Base-by-base conservation (phyloP, 1,284 basidiomycete genomes). In the Ustilago vetiveriae region DNA sequence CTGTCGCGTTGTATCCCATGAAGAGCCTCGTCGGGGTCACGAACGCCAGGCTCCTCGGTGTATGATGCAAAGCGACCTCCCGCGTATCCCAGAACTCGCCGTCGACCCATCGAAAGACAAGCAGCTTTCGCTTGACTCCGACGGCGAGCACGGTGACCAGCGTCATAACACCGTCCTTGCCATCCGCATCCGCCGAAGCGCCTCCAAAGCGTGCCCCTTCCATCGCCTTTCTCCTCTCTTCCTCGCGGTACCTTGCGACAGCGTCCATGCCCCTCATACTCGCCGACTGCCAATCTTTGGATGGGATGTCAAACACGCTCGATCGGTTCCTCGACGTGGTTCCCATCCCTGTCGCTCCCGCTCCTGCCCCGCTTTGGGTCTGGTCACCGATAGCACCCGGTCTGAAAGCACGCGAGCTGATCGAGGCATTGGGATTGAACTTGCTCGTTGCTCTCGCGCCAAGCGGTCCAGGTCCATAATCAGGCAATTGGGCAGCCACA, bases 31-130 rank as follows among this genome's bases (percentile, higher is more conserved):
- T 86, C 4, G 87, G 80, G 48, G 89, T 85, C 55, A 91, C 82
- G 80, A 89, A 94, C 6, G 86, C 86, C 36, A 90, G 88, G 16
- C 85, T 86, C 56, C 92, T 86, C 14, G 94, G 90, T 6, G 92
- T 92, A 79, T 97, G 94, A 3, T 92, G 90, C 6, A 97, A 85
- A 0, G 85, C 70, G 5, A 89, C 84, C 86, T 96, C 92, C 84
- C 88, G 88, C 36, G 86, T 84, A 40, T 89, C 89, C 79, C 90
- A 89, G 38, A 89, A 86, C 72, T 91, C 89, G 21, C 91, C 90
- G 72, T 93, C 90, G 67, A 80, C 65, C 92, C 93, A 96, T 4
- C 87, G 86, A 78, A 93, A 94, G 11, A 97, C 83, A 2, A 95
- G 88, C 1, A 93, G 87, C 80, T 90, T 92, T 65, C 94, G 87